These are phyloP conservation scores for Trametes pubescens DNA, from an alignment of 1,284 basidiomycete genomes.

Conservation along the genomic window DNA sequence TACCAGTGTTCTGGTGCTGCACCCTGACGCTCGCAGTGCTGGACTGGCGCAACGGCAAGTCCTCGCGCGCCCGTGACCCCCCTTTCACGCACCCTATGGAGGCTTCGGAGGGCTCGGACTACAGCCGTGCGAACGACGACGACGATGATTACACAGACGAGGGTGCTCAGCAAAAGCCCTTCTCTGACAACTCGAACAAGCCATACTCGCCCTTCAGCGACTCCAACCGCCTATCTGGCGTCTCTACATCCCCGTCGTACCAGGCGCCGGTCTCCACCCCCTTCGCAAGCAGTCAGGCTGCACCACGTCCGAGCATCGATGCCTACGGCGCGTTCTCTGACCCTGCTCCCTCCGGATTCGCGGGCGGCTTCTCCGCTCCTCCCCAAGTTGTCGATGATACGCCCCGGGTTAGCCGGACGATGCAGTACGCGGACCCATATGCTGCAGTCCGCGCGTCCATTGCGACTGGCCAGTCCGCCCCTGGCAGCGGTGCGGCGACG, in stretches of 20 bases:
- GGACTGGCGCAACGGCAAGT: constrained; percentile 78
- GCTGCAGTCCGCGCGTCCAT: constrained; percentile 71
- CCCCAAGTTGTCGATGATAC: constrained; percentile 46
- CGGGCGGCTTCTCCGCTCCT: constrained; percentile 37
- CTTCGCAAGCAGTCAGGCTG: constrained; percentile 35
- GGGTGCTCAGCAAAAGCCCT: constrained; percentile 33
- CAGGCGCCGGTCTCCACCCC: constrained; percentile 45
- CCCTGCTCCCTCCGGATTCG: constrained; percentile 76
- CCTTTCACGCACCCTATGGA: constrained; percentile 70
- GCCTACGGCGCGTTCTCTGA: constrained; percentile 89
- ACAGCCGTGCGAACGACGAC: constrained; percentile 43
- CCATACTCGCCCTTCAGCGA: constrained; percentile 62
- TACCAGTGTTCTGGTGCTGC: constrained; percentile 69
- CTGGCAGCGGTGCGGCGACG: constrained; percentile 22
- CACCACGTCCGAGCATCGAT: constrained; percentile 75
- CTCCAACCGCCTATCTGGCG: constrained; percentile 48
- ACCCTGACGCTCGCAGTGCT: constrained; percentile 68
- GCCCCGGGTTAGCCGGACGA: constrained; percentile 79
- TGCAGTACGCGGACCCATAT: constrained; percentile 88
- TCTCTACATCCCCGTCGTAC: constrained; percentile 38
- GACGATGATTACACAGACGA: constrained; percentile 50
- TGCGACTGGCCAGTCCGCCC: constrained; percentile 18
- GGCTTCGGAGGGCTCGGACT: constrained; percentile 53
- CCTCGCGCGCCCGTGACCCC: constrained; percentile 67
- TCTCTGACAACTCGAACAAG: constrained; percentile 31